Base-by-base conservation (phyloP, 345 rosid genomes). In the Angophora floribunda region DNA sequence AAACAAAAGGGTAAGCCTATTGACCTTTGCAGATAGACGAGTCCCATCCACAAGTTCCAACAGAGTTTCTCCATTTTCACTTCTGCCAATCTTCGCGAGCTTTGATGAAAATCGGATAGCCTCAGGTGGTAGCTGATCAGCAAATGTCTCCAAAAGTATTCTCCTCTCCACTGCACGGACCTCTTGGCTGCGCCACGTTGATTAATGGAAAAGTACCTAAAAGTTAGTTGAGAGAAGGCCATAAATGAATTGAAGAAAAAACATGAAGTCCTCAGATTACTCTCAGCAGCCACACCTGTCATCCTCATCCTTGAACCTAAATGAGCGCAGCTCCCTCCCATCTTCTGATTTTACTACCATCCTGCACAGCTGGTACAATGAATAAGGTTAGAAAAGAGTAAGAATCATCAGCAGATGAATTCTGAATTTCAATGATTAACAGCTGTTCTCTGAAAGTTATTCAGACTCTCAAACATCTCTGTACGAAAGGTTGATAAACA, bases 111-210 rank as follows among this genome's bases (percentile, higher is more conserved):
- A 96, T 15, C 88, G 93, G 86, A 96, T 86, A 9, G 97, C 90
- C 44, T 92, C 92, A 19, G 96, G 89, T 88, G 99, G 99, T 53
- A 97, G 91, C 90, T 93, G 93, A 88, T 85, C 89, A 50, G 97
- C 98, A 49, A 97, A 96, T 57, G 98, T 94, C 90, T 95, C 96
- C 92, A 97, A 88, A 49, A 96, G 98, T 85, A 94, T 93, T 91
- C 95, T 93, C 88, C 99, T 93, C 91, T 97, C 99, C 61, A 97
- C 96, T 0, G 98, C 99, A 5, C 99, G 94, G 86, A 96, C 99
- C 94, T 96, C 99, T 92, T 97, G 99, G 92, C 99, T 96, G 92
- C 52, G 61, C 84, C 49, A 41, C 1, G 15, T 75, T 3, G 28
- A 75, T 6, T 75, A 49, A 75, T 75, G 84, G 49, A 75, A 9